These are phyloP conservation scores for Salix suchowensis DNA, from an alignment of 345 rosid genomes.

Conservation along the genomic window DNA sequence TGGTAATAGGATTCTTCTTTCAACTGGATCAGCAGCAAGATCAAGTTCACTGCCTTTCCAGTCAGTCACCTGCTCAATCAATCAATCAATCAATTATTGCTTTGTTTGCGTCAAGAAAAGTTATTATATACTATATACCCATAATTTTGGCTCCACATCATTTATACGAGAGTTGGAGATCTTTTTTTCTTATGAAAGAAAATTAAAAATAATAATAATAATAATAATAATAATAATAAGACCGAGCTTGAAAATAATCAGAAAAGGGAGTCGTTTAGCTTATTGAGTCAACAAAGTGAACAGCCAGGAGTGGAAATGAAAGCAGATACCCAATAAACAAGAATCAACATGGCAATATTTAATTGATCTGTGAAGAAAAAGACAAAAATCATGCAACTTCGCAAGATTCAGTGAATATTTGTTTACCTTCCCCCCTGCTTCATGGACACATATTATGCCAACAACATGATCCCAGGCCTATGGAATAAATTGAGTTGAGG, in stretches of 20 bases:
- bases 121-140: too few relatives aligned
- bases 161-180: too few relatives aligned
- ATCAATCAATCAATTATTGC: too few relatives aligned
- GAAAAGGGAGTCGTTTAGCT: not conserved
- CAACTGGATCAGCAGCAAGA: slow-evolving; percentile 56
- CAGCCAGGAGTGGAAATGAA: not conserved
- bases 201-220: not conserved
- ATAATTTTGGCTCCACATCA: too few relatives aligned
- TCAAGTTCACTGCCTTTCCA: slow-evolving; percentile 61
- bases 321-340: not conserved
- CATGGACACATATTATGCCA: slow-evolving; percentile 76
- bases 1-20: slow-evolving; percentile 52
- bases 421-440: slow-evolving; percentile 89
- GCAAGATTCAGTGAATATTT: not conserved
- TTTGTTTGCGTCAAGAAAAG: not conserved
- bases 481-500: slow-evolving; percentile 5
- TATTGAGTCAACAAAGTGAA: not conserved
- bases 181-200: too few relatives aligned
- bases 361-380: too few relatives aligned
- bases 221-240: not conserved
- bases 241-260: not conserved
- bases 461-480: slow-evolving; percentile 98
- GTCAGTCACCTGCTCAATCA: slow-evolving; percentile 52
- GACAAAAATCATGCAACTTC: not conserved
- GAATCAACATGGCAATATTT: not conserved